A percentile compares a stretch with the other conserved stretches of the same genome.
Evolutionary conservation across 164 flowering plant genomes (phyloP).

Genomic region (Magnolia kwangsiensis): DNA sequence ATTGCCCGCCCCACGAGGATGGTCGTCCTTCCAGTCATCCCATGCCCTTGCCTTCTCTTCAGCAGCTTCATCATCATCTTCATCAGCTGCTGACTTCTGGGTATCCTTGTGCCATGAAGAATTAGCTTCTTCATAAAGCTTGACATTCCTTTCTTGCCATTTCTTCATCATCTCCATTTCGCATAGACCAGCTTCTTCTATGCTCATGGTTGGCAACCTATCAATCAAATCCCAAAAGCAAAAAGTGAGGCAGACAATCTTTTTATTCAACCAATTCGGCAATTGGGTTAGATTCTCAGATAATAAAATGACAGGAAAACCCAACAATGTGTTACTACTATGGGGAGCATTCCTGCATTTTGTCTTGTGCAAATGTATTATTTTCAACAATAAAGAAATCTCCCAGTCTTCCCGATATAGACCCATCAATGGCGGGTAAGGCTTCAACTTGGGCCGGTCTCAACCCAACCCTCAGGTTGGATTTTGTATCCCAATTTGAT

Average conservation of each 20-base stretch:
- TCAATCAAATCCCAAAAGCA: not conserved
- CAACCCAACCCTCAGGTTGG: no score
- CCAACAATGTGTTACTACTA: no score
- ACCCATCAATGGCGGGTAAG: no score
- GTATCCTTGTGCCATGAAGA: slow-evolving; percentile 84
- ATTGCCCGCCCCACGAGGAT: slow-evolving; percentile 98
- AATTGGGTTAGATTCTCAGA: no score
- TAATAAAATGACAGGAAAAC: no score
- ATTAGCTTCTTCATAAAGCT: slow-evolving; percentile 79
- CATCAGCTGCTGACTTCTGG: slow-evolving; percentile 34
- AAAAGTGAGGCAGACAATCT: no score
- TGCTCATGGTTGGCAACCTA: slow-evolving; percentile 98
- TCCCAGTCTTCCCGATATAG: no score
- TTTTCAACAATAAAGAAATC: no score
- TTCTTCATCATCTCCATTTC: slow-evolving; percentile 97
- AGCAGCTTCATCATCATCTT: slow-evolving; percentile 74
- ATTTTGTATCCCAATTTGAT: no score
- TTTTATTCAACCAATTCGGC: not conserved
- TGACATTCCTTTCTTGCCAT: slow-evolving; percentile 77
- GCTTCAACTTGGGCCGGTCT: no score
- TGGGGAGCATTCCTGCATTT: no score
- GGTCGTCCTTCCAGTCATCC: slow-evolving; percentile 99
- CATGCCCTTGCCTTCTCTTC: slow-evolving; percentile 83
- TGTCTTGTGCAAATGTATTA: no score
- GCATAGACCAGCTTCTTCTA: slow-evolving; percentile 88